Percentiles rank a stretch among this genome's conserved stretches.
phyloP scores from a whole-genome alignment of 805 yeast genomes.

The Zygoascus bituminiphila region DNA sequence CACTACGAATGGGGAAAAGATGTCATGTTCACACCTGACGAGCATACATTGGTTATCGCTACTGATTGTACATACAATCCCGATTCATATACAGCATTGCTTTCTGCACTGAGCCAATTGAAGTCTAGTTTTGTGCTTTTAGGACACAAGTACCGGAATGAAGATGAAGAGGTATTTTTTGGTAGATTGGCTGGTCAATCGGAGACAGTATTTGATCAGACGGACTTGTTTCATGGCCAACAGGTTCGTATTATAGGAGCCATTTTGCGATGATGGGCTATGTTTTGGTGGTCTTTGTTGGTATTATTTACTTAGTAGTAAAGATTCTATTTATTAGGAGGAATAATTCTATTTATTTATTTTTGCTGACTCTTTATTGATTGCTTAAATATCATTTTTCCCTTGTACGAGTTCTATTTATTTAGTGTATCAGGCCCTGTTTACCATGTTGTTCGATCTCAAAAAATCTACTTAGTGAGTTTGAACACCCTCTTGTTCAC shows the following conservation, averaged over 20 bases:
- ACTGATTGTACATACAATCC: constrained; percentile 40
- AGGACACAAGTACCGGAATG: constrained; percentile 28
- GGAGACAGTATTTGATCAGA: constrained; percentile 2
- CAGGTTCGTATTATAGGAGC: constrained; percentile 8
- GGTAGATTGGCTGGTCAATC: constrained; percentile 6
- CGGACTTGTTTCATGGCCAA: constrained; percentile 6
- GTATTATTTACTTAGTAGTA: too few species aligned
- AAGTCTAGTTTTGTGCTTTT: constrained; percentile 23
- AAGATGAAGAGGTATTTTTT: constrained; percentile 18
- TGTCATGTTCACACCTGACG: constrained; percentile 1
- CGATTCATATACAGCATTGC: constrained; percentile 30
- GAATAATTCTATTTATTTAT: too few species aligned
- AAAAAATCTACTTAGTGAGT: too few species aligned
- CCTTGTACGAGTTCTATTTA: too few species aligned
- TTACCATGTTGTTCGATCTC: too few species aligned
- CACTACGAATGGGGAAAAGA: constrained; percentile 33
- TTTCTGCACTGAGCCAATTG: constrained; percentile 9
- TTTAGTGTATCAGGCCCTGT: too few species aligned
- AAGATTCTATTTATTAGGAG: too few species aligned
- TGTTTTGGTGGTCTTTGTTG: too few species aligned
- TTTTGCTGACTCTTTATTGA: too few species aligned
- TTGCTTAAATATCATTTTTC: too few species aligned
- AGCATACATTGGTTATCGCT: constrained; percentile 30
- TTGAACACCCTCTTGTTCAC: too few species aligned
- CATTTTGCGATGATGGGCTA: too few species aligned